Percentiles rank a stretch among this genome's conserved stretches.
phyloP scores from a whole-genome alignment of 2,329 filamentous ascomycete species.

The Cercospora zeae-maydis region DNA sequence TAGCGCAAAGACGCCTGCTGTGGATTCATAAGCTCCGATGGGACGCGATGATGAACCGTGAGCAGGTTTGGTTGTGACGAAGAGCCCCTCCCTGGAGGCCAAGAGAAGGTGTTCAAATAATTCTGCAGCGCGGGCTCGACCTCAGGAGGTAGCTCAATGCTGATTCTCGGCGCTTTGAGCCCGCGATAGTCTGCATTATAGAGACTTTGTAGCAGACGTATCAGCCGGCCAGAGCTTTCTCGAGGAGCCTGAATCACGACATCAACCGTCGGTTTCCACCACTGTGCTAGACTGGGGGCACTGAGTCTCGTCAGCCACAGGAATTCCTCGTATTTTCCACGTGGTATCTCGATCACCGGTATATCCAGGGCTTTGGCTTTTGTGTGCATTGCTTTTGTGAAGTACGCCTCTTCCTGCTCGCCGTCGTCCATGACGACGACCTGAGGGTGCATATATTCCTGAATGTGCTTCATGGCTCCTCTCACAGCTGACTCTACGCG shows the following conservation, averaged over 20 bases:
- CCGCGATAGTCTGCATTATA: constrained; percentile 71
- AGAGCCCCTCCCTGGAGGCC: constrained; percentile 59
- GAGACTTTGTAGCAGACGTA: constrained; percentile 74
- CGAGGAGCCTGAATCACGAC: constrained; percentile 76
- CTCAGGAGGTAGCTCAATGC: constrained; percentile 73
- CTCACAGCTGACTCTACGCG: constrained; percentile 64
- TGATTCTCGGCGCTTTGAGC: constrained; percentile 67
- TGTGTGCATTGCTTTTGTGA: constrained; percentile 58
- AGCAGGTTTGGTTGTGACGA: constrained; percentile 47
- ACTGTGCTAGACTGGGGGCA: constrained; percentile 66
- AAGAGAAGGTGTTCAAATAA: constrained; percentile 62
- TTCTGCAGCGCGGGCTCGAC: constrained; percentile 62
- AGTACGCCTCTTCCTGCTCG: constrained; percentile 63
- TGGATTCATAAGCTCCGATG: constrained; percentile 56
- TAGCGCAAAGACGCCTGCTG: constrained; percentile 72
- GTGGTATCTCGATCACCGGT: constrained; percentile 73
- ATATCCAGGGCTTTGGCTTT: constrained; percentile 52
- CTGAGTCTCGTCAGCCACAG: constrained; percentile 78
- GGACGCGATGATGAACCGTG: constrained; percentile 71
- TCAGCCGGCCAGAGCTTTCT: constrained; percentile 67
- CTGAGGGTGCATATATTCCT: constrained; percentile 72
- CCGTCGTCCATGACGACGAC: constrained; percentile 70
- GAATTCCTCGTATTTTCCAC: constrained; percentile 58
- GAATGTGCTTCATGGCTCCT: constrained; percentile 67
- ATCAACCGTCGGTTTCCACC: constrained; percentile 75